Evolutionary conservation across 805 yeast genomes (phyloP).

Genomic region (Priceomyces fermenticarens): DNA sequence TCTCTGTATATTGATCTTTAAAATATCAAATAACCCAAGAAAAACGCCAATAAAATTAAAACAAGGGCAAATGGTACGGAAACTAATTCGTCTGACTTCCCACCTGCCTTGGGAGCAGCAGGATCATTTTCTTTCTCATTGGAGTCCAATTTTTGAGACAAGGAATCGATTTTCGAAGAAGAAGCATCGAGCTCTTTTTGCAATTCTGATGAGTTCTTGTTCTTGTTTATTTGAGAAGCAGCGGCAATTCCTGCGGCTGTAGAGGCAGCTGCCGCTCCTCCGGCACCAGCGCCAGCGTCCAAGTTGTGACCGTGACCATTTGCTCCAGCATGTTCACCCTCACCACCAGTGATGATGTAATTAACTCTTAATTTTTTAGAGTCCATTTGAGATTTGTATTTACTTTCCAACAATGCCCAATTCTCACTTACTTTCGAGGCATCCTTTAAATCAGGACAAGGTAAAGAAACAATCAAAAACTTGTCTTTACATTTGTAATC

Average conservation of each 20-base stretch:
- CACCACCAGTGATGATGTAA: conserved; percentile 38
- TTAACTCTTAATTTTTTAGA: conserved; percentile 68
- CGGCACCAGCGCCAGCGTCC: conserved; percentile 6
- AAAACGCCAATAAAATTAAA: conserved; percentile 49
- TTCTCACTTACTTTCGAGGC: conserved; percentile 57
- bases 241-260: conserved; percentile 16
- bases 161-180: conserved; percentile 38
- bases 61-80: conserved; percentile 52
- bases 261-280: conserved; percentile 6
- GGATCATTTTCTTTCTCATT: conserved; percentile 24
- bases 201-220: conserved; percentile 12
- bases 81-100: conserved; percentile 32
- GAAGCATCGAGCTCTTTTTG: conserved; percentile 37
- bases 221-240: conserved; percentile 8
- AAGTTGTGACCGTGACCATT: conserved; percentile 2
- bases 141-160: conserved; percentile 45
- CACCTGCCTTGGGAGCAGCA: conserved; percentile 10
- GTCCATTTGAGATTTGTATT: conserved; percentile 50
- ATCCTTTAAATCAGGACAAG: conserved; percentile 62
- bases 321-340: conserved; percentile 14
- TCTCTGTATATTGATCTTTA: conserved; percentile 20
- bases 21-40: conserved; percentile 72
- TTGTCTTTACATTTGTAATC: conserved; percentile 86
- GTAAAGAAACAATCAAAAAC: conserved; percentile 83
- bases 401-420: conserved; percentile 73